Base-by-base conservation (phyloP, 2,329 filamentous ascomycete genomes). In the Lachnellula hyalina region DNA sequence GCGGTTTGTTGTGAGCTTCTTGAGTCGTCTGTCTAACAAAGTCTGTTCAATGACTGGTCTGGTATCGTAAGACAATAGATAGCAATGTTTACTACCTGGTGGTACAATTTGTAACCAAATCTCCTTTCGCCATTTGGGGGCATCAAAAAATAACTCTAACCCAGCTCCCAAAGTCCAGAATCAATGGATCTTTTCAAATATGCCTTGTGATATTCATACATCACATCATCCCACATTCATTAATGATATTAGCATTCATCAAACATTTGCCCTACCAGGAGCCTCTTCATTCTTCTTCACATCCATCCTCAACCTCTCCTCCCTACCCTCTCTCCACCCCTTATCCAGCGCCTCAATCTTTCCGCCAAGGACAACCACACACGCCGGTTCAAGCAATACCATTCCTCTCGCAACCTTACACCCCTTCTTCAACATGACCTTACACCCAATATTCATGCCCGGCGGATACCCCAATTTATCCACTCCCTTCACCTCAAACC, bases 281-380 rank as follows among this genome's bases (percentile, higher is more conserved):
- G 23, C 44, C 14, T 46, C 21, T n/a, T 38, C 44, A 52, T 55
- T 38, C 51, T 52, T 45, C 35, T 49, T 51, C 77, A 85, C 80
- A 12, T 77, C 80, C 49, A 81, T 79, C 67, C 83, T 84, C 56
- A 97, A 70, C 60, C 82, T 80, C 48, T 77, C 79, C 70, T 96
- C 85, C 60, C 89, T 79, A 2, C 83, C 83, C 14, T 85, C 82
- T 47, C 78, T 77, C 93, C 93, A 97, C 7, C 77, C 77, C 67
- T 83, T 85, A 67, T 97, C 89, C 77, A 91, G 82, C 0, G 75
- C 76, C 52, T 96, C 91, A 45, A 97, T 80, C 73, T 89, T 95
- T 0, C 94, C 94, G 2, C 94, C 94, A n/a, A 96, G 72, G 2
- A 96, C 67, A n/a, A 81, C 78, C 52, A 84, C 85, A 54, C 71